Conservation (phyloP, 2,329 filamentous ascomycete genomes). For the Fusarium sp. region DNA sequence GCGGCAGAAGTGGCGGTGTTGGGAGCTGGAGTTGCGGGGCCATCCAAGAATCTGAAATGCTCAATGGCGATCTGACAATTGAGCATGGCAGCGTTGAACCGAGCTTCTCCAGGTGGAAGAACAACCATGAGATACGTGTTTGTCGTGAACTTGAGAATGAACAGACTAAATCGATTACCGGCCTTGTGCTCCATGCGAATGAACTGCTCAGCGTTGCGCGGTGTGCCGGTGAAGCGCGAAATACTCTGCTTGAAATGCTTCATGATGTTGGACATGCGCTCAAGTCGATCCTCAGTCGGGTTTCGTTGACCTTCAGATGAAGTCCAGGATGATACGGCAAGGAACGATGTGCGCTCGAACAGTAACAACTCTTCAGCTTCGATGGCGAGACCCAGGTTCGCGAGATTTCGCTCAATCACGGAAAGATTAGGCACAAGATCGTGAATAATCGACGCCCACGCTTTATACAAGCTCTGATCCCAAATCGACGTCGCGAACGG, state of each 20-base stretch:
- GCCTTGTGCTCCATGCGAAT: slow-evolving; percentile 84
- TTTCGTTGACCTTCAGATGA: slow-evolving; percentile 79
- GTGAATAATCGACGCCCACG: slow-evolving; percentile 98
- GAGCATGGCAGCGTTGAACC: slow-evolving; percentile 89
- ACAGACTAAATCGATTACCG: slow-evolving; percentile 83
- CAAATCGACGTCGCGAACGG: slow-evolving; percentile 97
- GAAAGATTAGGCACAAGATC: slow-evolving; percentile 94
- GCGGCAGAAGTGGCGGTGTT: slow-evolving; percentile 11
- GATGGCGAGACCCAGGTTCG: slow-evolving; percentile 83
- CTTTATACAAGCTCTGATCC: slow-evolving; percentile 98
- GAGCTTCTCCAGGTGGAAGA: slow-evolving; percentile 88
- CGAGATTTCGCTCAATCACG: slow-evolving; percentile 87
- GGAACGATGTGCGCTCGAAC: slow-evolving; percentile 94
- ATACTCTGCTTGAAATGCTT: slow-evolving; percentile 96
- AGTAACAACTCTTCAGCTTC: slow-evolving; percentile 93
- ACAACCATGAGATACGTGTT: slow-evolving; percentile 97
- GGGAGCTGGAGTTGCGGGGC: slow-evolving; percentile 45
- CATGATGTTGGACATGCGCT: slow-evolving; percentile 94
- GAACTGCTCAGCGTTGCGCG: slow-evolving; percentile 84
- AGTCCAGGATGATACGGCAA: slow-evolving; percentile 94
- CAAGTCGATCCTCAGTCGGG: slow-evolving; percentile 91
- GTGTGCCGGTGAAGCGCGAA: slow-evolving; percentile 79
- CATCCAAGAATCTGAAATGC: slow-evolving; percentile 78
- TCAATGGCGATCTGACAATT: slow-evolving; percentile 89
- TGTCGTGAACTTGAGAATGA: slow-evolving; percentile 94